These are phyloP conservation scores for Dillenia suffruticosa DNA, from an alignment of 164 flowering plant species.

Conservation along the genomic window DNA sequence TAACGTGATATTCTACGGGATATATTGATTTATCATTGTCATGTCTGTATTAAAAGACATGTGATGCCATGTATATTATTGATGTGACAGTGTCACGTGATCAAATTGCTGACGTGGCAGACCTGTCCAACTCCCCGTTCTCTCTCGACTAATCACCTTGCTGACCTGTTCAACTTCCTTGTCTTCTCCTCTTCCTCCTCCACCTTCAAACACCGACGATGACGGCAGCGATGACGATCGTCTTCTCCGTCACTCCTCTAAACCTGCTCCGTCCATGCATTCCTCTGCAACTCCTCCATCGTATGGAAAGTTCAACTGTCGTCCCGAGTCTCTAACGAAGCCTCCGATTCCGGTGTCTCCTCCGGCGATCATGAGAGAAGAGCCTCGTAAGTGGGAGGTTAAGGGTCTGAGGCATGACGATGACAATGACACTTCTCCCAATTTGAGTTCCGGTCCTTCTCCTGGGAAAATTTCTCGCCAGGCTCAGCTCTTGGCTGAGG, in stretches of 20 bases:
- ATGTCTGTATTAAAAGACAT: too few relatives aligned
- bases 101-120: too few relatives aligned
- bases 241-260: conserved; percentile 10
- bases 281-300: conserved; percentile 1
- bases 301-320: too few relatives aligned
- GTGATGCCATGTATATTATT: too few relatives aligned
- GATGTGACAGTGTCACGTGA: too few relatives aligned
- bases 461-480: conserved; percentile 60
- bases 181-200: conserved; percentile 12
- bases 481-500: conserved; percentile 76
- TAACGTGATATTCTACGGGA: too few relatives aligned
- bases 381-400: conserved; percentile 16
- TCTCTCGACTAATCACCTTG: too few relatives aligned
- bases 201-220: conserved; percentile 4
- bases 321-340: conserved; percentile 1
- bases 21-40: too few relatives aligned
- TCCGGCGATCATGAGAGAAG: conserved; percentile 6
- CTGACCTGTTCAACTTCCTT: conserved; percentile 40
- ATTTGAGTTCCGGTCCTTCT: conserved; percentile 16
- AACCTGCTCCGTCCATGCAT: conserved; percentile 8
- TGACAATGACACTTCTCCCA: conserved; percentile 13
- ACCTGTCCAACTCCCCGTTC: too few relatives aligned
- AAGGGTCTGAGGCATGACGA: conserved; percentile 17
- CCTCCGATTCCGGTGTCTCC: conserved; percentile 23
- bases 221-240: conserved; percentile 18